Evolutionary conservation across 768 basidiomycete species (phyloP).

Genomic region (Lactarius deliciosus): DNA sequence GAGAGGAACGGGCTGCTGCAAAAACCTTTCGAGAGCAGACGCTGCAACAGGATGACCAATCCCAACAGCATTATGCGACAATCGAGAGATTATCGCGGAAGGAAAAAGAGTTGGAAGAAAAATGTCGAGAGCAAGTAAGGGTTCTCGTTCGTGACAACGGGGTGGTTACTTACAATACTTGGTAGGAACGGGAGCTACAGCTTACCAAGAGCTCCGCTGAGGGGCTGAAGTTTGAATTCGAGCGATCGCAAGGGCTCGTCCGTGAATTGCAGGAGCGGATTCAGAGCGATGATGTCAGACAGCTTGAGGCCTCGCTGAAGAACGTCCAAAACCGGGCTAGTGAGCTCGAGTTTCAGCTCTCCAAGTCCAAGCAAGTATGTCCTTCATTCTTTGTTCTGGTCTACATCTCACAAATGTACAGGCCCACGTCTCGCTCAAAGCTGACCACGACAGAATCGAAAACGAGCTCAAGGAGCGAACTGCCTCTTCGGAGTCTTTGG

Average conservation of each 20-base stretch:
- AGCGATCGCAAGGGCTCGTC: constrained; percentile 54
- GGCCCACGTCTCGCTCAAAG: constrained; percentile 57
- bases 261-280: constrained; percentile 81
- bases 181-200: constrained; percentile 75
- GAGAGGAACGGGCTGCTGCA: constrained; percentile 29
- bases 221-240: constrained; percentile 54
- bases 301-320: constrained; percentile 67
- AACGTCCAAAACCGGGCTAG: constrained; percentile 81
- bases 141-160: not conserved
- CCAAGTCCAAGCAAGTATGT: constrained; percentile 72
- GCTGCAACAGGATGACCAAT: constrained; percentile 44
- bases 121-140: constrained; percentile 51
- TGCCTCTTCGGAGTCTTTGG: constrained; percentile 50
- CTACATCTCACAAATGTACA: constrained; percentile 34
- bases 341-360: constrained; percentile 79
- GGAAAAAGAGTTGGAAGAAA: constrained; percentile 55
- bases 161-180: constrained; percentile 4
- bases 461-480: constrained; percentile 43
- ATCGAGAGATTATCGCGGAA: constrained; percentile 46
- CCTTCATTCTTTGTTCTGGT: constrained; percentile 7
- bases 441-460: constrained; percentile 59
- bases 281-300: constrained; percentile 78
- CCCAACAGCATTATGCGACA: constrained; percentile 39
- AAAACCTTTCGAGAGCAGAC: constrained; percentile 37
- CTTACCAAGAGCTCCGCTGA: constrained; percentile 52